These are phyloP conservation scores for Fusarium buharicum DNA, from an alignment of 2,329 filamentous ascomycete species.

Conservation along the genomic window DNA sequence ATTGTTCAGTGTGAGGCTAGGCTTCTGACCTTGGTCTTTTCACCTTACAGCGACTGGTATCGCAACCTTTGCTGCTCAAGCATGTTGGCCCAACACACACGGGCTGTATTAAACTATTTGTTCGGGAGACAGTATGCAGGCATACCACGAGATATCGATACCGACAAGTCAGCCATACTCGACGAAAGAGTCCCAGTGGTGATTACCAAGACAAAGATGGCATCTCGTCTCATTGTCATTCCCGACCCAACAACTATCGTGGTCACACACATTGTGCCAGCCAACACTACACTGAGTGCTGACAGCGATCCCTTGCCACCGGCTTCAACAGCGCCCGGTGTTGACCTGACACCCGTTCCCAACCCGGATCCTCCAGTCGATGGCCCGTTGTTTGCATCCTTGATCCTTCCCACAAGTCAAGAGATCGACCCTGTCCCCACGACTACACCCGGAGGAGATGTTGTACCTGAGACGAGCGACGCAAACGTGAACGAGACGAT, in stretches of 20 bases:
- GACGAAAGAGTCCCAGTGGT: conserved; percentile 29
- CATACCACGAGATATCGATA: conserved; percentile 53
- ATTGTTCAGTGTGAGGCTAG: conserved; percentile 24
- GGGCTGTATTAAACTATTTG: conserved; percentile 62
- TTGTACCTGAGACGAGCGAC: conserved; percentile 16
- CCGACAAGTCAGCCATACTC: conserved; percentile 30
- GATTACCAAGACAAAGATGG: conserved; percentile 34
- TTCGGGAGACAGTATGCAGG: conserved; percentile 65
- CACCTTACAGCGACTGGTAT: conserved; percentile 46
- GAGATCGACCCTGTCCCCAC: conserved; percentile 19
- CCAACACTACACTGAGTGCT: conserved; percentile 19
- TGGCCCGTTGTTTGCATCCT: conserved; percentile 32
- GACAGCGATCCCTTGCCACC: conserved; percentile 8
- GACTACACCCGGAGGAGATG: conserved; percentile 20
- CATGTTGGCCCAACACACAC: conserved; percentile 55
- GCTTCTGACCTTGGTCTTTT: conserved; percentile 19
- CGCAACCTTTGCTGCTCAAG: conserved; percentile 49
- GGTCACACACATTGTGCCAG: conserved; percentile 32
- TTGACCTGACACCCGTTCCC: conserved; percentile 13
- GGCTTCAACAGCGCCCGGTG: conserved; percentile 21
- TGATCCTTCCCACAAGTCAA: conserved; percentile 25
- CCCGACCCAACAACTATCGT: conserved; percentile 34
- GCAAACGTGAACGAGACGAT: conserved; percentile 15
- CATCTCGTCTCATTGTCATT: conserved; percentile 26
- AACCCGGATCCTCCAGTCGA: conserved; percentile 11